Conservation (phyloP, 805 yeast genomes). For the Brettanomyces custersianus region DNA sequence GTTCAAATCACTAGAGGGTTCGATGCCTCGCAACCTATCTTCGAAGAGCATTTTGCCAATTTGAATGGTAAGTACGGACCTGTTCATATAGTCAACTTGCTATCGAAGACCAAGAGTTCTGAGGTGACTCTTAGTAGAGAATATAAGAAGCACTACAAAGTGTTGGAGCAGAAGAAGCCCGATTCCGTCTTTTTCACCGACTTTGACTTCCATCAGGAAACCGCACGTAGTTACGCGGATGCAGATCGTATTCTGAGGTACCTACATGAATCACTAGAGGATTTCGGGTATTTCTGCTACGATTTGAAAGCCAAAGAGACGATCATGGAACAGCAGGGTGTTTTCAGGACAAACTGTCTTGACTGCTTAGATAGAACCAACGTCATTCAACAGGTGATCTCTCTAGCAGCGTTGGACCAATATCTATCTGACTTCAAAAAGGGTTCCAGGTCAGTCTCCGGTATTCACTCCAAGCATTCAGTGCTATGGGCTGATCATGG, state of each 20-base stretch:
- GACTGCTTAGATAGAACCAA: constrained; percentile 95
- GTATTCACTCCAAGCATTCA: constrained; percentile 63
- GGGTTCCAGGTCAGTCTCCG: constrained; percentile 9
- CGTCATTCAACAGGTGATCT: constrained; percentile 75
- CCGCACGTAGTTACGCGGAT: constrained; percentile 80
- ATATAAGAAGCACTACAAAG: constrained; percentile 50
- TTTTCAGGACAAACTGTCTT: constrained; percentile 87
- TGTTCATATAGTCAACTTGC: constrained; percentile 79
- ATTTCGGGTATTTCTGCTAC: constrained; percentile 76
- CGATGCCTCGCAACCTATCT: constrained; percentile 90
- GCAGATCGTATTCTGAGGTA: constrained; percentile 62
- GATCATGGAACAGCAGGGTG: constrained; percentile 76
- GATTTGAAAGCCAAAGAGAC: constrained; percentile 48
- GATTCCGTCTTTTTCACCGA: constrained; percentile 54
- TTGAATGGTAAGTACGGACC: constrained; percentile 73
- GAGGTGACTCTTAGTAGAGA: constrained; percentile 67
- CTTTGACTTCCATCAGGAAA: constrained; percentile 91
- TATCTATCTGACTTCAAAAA: constrained; percentile 32
- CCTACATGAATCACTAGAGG: constrained; percentile 56
- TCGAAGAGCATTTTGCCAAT: constrained; percentile 68
- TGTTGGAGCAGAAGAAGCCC: constrained; percentile 27
- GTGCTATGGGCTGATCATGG: constrained; percentile 98
- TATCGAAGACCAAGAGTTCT: constrained; percentile 62
- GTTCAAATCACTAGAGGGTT: constrained; percentile 79
- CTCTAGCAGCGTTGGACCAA: constrained; percentile 57